A percentile compares a stretch with the other conserved stretches of the same genome.
Conservation (phyloP, 2,329 filamentous ascomycete species). For the Colletotrichum noveboracense region DNA sequence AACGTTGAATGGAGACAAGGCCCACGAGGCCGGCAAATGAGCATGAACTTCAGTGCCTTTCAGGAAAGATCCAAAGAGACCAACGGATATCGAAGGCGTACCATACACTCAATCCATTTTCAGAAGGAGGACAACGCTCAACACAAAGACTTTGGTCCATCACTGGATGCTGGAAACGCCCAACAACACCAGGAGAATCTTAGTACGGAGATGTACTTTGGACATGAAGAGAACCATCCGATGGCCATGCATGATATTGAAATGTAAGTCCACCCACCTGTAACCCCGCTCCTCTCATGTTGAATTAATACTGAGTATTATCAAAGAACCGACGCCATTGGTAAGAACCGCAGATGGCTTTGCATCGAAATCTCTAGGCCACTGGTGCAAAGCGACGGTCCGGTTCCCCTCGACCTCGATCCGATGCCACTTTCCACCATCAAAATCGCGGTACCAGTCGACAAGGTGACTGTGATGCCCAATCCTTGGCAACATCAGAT, state of each 20-base stretch:
- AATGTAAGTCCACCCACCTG: conserved; percentile 4
- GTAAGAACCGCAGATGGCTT: not conserved
- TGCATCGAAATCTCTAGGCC: conserved; percentile 9
- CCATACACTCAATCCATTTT: conserved; percentile 1
- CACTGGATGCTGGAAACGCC: not conserved
- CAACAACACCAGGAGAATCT: not conserved
- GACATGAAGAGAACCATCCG: not conserved
- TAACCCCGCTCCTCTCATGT: not conserved
- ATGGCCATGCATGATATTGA: conserved; percentile 10
- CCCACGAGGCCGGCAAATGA: not conserved
- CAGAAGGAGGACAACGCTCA: not conserved
- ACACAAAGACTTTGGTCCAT: not conserved
- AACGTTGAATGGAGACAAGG: conserved; percentile 4
- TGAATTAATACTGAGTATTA: not conserved
- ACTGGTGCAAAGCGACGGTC: not conserved
- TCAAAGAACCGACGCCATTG: not conserved
- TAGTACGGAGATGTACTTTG: not conserved
- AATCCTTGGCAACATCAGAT: not conserved
- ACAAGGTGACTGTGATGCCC: not conserved
- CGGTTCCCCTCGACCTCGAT: not conserved
- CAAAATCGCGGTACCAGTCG: conserved; percentile 12
- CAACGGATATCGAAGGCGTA: conserved; percentile 1
- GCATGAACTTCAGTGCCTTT: conserved; percentile 8
- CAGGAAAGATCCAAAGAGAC: not conserved
- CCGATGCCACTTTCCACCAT: conserved; percentile 10